Evolutionary conservation across 805 yeast genomes (phyloP).

Genomic region (Myxozyma geophila): DNA sequence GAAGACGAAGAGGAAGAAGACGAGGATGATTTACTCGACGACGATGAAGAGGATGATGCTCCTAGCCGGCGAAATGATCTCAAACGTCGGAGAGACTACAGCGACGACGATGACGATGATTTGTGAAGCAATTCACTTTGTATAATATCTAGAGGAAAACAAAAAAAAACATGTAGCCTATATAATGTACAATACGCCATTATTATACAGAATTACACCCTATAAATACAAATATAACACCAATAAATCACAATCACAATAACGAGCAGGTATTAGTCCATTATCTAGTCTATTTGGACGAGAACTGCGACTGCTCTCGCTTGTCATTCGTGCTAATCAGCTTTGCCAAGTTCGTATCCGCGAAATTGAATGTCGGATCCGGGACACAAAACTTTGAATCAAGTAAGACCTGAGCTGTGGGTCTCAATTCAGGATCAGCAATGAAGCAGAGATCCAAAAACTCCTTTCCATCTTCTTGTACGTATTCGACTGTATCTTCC

Average conservation of each 20-base stretch:
- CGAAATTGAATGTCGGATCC: slow-evolving; percentile 54
- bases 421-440: slow-evolving; percentile 79
- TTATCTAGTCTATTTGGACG: neutral
- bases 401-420: slow-evolving; percentile 75
- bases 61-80: slow-evolving; percentile 18
- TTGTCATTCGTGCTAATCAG: slow-evolving; percentile 52
- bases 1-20: slow-evolving; percentile 43
- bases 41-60: slow-evolving; percentile 25
- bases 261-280: too few relatives aligned
- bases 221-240: neutral
- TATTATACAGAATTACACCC: neutral
- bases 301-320: slow-evolving; percentile 34
- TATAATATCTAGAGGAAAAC: neutral
- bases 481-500: slow-evolving; percentile 71
- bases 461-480: slow-evolving; percentile 66
- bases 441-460: slow-evolving; percentile 79
- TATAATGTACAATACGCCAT: neutral
- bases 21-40: slow-evolving; percentile 28
- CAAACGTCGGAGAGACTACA: slow-evolving; percentile 19
- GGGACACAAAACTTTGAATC: slow-evolving; percentile 39
- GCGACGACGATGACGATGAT: slow-evolving; percentile 18
- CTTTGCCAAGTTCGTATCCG: slow-evolving; percentile 59
- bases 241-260: neutral
- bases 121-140: neutral
- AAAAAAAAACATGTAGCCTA: neutral